Evolutionary conservation across 345 rosid genomes (phyloP).

Genomic region (Anastatica hierochuntica): DNA sequence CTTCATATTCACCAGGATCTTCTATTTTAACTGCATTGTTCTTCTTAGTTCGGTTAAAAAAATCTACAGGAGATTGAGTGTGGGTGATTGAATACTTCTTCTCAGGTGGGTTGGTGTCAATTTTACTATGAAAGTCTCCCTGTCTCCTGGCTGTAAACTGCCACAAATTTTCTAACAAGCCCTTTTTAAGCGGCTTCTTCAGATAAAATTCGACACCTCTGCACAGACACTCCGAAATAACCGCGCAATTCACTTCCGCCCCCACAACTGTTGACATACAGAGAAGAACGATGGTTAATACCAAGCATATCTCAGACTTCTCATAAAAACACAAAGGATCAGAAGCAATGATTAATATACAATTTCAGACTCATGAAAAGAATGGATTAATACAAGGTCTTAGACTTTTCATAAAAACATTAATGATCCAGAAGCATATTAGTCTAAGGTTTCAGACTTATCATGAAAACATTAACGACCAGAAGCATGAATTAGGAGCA

Average conservation of each 20-base stretch:
- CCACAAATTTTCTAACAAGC: conserved; percentile 33
- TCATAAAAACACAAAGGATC: background rate
- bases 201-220: conserved; percentile 41
- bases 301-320: background rate
- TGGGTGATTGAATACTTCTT: background rate
- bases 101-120: too few species aligned
- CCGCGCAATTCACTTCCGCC: conserved; percentile 7
- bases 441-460: background rate
- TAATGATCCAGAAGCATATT: too few species aligned
- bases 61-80: background rate
- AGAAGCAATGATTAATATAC: background rate
- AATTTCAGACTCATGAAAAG: background rate
- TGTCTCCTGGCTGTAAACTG: conserved; percentile 24
- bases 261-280: conserved; percentile 29
- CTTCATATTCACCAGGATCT: too few species aligned
- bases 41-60: background rate
- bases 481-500: background rate
- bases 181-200: conserved; percentile 32
- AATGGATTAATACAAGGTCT: too few species aligned
- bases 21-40: too few species aligned
- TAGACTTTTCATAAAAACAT: too few species aligned
- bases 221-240: conserved; percentile 26
- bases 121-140: background rate
- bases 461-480: too few species aligned
- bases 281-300: conserved; percentile 3